A percentile compares a stretch with the other conserved stretches of the same genome.
These are phyloP conservation scores for Phialemonium atrogriseum DNA, from an alignment of 2,329 filamentous ascomycete genomes.

Conservation along the genomic window DNA sequence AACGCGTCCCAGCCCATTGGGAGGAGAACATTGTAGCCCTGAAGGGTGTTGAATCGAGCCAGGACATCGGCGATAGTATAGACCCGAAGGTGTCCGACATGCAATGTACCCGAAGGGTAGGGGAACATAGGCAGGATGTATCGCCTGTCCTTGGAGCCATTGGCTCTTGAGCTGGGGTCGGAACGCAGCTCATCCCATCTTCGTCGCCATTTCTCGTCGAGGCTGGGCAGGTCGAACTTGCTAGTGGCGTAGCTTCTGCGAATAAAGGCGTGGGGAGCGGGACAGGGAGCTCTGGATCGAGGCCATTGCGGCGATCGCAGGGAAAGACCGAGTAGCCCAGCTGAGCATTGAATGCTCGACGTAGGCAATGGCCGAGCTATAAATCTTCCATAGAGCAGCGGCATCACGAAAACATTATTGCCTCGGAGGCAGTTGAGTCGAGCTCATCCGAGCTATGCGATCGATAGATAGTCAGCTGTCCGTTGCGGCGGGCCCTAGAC, in stretches of 20 bases:
- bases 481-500: too few species aligned
- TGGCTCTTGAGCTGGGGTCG: slow-evolving; percentile 1
- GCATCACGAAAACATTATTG: slow-evolving; percentile 19
- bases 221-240: slow-evolving; percentile 35
- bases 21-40: slow-evolving; percentile 66
- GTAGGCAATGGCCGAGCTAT: slow-evolving; percentile 17
- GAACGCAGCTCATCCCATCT: slow-evolving; percentile 27
- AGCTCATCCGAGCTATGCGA: too few species aligned
- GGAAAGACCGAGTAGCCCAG: slow-evolving; percentile 4
- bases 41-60: slow-evolving; percentile 66
- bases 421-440: too few species aligned
- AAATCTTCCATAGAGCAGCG: slow-evolving; percentile 16
- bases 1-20: slow-evolving; percentile 97
- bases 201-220: slow-evolving; percentile 45
- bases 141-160: slow-evolving; percentile 26
- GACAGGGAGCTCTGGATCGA: background rate
- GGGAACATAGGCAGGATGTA: slow-evolving; percentile 91
- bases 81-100: slow-evolving; percentile 79
- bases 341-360: slow-evolving; percentile 6
- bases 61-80: slow-evolving; percentile 88
- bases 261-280: slow-evolving; percentile 5
- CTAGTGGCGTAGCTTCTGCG: slow-evolving; percentile 24
- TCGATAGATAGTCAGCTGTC: too few species aligned
- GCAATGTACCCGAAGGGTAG: slow-evolving; percentile 79
- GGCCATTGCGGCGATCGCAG: slow-evolving; percentile 3